A percentile compares a stretch with the other conserved stretches of the same genome.
phyloP scores from a whole-genome alignment of 495 filamentous ascomycete species.

The Podospora conica region DNA sequence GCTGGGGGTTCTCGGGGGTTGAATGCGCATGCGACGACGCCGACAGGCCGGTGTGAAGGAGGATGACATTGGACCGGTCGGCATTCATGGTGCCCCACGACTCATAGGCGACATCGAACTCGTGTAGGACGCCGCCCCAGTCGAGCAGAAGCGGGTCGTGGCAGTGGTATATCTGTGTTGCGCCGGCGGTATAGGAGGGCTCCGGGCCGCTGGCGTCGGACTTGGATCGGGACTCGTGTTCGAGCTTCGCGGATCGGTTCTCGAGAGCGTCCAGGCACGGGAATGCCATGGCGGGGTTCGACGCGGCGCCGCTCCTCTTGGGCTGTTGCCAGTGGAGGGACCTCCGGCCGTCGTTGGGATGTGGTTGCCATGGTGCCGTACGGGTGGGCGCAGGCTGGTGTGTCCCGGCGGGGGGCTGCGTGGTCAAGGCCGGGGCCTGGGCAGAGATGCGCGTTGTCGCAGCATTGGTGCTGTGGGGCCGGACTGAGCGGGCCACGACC shows the following conservation, averaged over 20 bases:
- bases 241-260: conserved; percentile 68
- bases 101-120: conserved; percentile 89
- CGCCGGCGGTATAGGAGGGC: conserved; percentile 85
- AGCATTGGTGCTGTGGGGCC: conserved; percentile 1
- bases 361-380: background rate
- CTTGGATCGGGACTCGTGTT: conserved; percentile 55
- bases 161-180: conserved; percentile 69
- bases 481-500: background rate
- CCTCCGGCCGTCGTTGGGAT: conserved; percentile 7
- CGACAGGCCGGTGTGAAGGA: conserved; percentile 89
- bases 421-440: background rate
- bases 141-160: conserved; percentile 74
- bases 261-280: conserved; percentile 93
- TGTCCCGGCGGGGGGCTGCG: background rate
- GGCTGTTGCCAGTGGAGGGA: conserved; percentile 28
- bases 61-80: conserved; percentile 80
- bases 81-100: conserved; percentile 82
- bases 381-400: background rate
- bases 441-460: background rate
- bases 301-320: conserved; percentile 43
- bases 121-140: conserved; percentile 82
- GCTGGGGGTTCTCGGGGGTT: conserved; percentile 73
- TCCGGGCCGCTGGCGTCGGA: conserved; percentile 67
- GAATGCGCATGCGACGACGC: conserved; percentile 95
- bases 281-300: conserved; percentile 90